These are phyloP conservation scores for Penicillium herquei DNA, from an alignment of 495 filamentous ascomycete species.

Conservation along the genomic window DNA sequence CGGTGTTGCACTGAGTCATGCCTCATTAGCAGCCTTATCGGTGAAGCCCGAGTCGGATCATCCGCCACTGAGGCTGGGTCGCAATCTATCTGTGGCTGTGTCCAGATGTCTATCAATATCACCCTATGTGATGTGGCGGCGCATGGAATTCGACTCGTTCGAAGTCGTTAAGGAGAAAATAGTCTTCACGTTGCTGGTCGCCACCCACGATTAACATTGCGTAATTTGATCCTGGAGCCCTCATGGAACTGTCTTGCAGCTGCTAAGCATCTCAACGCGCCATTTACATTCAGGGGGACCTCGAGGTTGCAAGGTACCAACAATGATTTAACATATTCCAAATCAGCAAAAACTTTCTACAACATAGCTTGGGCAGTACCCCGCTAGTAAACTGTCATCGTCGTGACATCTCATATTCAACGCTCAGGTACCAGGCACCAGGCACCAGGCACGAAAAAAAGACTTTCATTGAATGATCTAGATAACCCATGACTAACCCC, in stretches of 20 bases:
- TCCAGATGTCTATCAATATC: neutral
- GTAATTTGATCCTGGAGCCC: neutral
- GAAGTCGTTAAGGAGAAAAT: neutral
- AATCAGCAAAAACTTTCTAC: neutral
- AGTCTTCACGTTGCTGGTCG: conserved; percentile 3
- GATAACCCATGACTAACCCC: too few species aligned
- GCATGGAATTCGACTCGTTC: too few species aligned
- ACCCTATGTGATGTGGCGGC: conserved; percentile 11
- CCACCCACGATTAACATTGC: conserved; percentile 2
- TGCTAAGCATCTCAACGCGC: too few species aligned
- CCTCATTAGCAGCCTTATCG: conserved; percentile 15
- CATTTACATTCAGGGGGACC: neutral
- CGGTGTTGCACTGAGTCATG: conserved; percentile 22
- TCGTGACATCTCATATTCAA: conserved; percentile 8
- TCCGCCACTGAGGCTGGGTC: conserved; percentile 14
- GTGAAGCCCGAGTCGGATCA: conserved; percentile 2
- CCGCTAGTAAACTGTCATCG: neutral
- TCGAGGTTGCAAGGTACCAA: neutral
- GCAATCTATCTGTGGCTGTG: conserved; percentile 17
- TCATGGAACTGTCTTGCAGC: neutral
- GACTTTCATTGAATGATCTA: too few species aligned
- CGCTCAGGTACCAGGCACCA: neutral
- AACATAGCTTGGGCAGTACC: neutral
- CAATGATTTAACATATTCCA: neutral
- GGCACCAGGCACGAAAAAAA: conserved; percentile 8